phyloP scores from a whole-genome alignment of 2,329 filamentous ascomycete genomes.

The Apiospora aurea region DNA sequence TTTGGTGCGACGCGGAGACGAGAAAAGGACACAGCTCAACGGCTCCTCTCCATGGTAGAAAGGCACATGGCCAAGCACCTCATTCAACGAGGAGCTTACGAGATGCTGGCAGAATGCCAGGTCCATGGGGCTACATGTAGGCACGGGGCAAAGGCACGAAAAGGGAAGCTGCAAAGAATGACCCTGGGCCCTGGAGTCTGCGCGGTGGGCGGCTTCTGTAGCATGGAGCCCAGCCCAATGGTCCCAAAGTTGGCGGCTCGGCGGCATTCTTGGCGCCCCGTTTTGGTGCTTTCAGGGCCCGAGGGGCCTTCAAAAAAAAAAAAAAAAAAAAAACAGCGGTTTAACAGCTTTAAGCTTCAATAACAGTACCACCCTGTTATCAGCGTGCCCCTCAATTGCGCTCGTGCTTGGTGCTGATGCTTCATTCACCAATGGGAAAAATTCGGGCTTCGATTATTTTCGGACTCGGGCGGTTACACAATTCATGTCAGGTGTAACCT shows the following conservation, averaged over 20 bases:
- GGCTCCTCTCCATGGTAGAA: not conserved
- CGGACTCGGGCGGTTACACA: not conserved
- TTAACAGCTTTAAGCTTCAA: not conserved
- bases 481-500: no score
- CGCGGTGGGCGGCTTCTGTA: not conserved
- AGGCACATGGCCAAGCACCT: slow-evolving; percentile 3
- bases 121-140: not conserved
- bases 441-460: not conserved
- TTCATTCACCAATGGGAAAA: not conserved
- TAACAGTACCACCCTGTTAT: slow-evolving; percentile 18
- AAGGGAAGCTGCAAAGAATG: slow-evolving; percentile 9
- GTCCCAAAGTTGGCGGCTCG: not conserved
- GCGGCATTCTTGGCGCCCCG: not conserved
- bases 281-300: not conserved
- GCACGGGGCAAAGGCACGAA: not conserved
- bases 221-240: not conserved
- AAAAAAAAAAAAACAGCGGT: not conserved
- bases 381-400: not conserved
- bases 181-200: not conserved
- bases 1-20: not conserved
- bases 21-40: not conserved
- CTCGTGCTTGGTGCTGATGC: not conserved
- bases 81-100: not conserved
- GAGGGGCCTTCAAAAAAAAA: not conserved
- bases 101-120: not conserved